Evolutionary conservation across 2,329 filamentous ascomycete genomes (phyloP), one percentile per base, ranked within the genome.

Genomic region (Cryphonectria parasitica): DNA sequence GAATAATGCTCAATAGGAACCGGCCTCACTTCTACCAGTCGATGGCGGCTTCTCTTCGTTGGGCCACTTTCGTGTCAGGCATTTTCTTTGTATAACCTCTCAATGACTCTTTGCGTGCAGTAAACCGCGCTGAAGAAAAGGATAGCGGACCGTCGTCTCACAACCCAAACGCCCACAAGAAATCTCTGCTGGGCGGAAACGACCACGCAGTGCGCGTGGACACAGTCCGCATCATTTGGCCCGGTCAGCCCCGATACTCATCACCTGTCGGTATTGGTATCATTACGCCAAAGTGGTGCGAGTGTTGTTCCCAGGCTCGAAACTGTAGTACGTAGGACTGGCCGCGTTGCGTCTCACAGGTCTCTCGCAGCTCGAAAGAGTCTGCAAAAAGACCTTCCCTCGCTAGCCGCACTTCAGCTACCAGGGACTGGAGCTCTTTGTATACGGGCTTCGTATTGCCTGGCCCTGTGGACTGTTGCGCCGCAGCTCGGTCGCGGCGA

Each of bases 401-500:
- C 25, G 13, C 54, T 1, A 34, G 28, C 25, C 28, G 5, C 54
- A 34, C 13, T 34, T 19, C 15, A 58, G 54, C 54, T 58, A 6
- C 25, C 10, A 56, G 11, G 13, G 22, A 17, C 54, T 34, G 13
- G 25, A 58, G 11, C 54, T 25, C 54, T 58, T 15, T 36, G n/a
- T 11, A 15, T 39, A 34, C 6, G 34, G 49, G 13, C 45, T 31
- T 66, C 49, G 45, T 66, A 66, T 66, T 66, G 49, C 28, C n/a
- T 36, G 31, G n/a, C 31, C 13, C 3, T 56, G 45, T 56, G 64
- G 13, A 56, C 34, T 11, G 64, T 56, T 58, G 49, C 64, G 64
- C 64, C 36, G 49, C 64, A 66, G 45, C 45, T 56, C 45, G 49
- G 64, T 25, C 45, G 54, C 49, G 64, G 64, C 45, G 64, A 66